These are phyloP conservation scores for Escallonia rubra DNA, from an alignment of 129 eudicot species.

Conservation along the genomic window DNA sequence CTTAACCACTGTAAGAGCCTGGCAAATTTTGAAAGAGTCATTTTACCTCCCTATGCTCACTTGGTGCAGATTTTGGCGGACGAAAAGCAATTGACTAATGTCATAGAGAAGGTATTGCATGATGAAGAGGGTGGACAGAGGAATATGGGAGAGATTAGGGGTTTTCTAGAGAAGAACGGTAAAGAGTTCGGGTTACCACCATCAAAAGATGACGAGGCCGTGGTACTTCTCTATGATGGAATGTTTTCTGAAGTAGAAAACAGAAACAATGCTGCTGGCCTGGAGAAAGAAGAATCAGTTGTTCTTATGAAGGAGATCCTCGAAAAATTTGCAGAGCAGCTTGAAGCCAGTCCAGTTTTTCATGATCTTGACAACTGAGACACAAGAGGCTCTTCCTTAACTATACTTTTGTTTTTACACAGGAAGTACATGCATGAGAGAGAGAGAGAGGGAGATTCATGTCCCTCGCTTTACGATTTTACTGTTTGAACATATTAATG, in stretches of 20 bases:
- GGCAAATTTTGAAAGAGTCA: too few relatives aligned
- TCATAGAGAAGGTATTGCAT: conserved; percentile 17
- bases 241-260: conserved; percentile 17
- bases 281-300: conserved; percentile 13
- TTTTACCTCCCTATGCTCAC: too few relatives aligned
- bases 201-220: conserved; percentile 12
- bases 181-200: conserved; percentile 33
- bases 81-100: conserved; percentile 15
- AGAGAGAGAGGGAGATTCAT: too few relatives aligned
- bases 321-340: conserved; percentile 25
- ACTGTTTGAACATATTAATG: too few relatives aligned
- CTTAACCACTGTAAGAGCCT: too few relatives aligned
- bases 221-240: conserved; percentile 20
- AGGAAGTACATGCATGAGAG: too few relatives aligned
- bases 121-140: not conserved
- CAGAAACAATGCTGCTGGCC: not conserved
- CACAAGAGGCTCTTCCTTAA: not conserved
- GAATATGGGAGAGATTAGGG: conserved; percentile 1
- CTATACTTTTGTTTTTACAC: too few relatives aligned
- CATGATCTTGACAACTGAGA: conserved; percentile 19
- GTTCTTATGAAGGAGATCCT: conserved; percentile 27
- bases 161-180: conserved; percentile 18
- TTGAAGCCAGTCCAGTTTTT: conserved; percentile 34
- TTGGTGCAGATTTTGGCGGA: conserved; percentile 31
- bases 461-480: too few relatives aligned